Conservation (phyloP, 495 filamentous ascomycete genomes). For the Trichoderma orchidacearum region DNA sequence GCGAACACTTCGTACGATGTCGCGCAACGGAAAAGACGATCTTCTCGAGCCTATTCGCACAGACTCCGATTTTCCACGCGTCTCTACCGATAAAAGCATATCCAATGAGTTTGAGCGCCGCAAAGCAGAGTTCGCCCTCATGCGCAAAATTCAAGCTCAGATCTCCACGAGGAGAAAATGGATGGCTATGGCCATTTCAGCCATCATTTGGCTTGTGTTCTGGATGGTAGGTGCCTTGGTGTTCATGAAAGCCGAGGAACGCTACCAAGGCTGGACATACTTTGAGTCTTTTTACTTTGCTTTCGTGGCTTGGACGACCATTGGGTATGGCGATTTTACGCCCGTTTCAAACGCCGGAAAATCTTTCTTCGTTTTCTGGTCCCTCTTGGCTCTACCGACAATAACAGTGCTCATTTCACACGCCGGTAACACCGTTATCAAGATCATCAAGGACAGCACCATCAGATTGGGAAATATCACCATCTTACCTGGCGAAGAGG, state of each 20-base stretch:
- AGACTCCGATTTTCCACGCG: slow-evolving; percentile 3
- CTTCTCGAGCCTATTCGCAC: slow-evolving; percentile 34
- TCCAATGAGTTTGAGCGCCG: slow-evolving; percentile 45
- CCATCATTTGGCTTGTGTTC: slow-evolving; percentile 49
- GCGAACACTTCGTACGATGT: slow-evolving; percentile 36
- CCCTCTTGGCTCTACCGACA: slow-evolving; percentile 65
- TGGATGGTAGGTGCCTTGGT: slow-evolving; percentile 71
- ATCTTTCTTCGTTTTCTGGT: slow-evolving; percentile 85
- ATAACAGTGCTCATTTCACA: slow-evolving; percentile 77
- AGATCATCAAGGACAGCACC: slow-evolving; percentile 52
- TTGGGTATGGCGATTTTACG: slow-evolving; percentile 72
- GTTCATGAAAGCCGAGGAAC: slow-evolving; percentile 38
- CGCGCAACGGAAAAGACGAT: slow-evolving; percentile 29
- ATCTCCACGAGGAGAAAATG: slow-evolving; percentile 52
- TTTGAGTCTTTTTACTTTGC: slow-evolving; percentile 70
- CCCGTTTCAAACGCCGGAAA: slow-evolving; percentile 59
- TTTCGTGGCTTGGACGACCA: slow-evolving; percentile 66
- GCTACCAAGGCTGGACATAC: slow-evolving; percentile 55
- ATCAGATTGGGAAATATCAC: slow-evolving; percentile 60
- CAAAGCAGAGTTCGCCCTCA: slow-evolving; percentile 65
- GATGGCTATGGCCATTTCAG: slow-evolving; percentile 51
- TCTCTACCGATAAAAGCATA: neutral
- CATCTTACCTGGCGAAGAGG: slow-evolving; percentile 56
- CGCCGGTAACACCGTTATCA: slow-evolving; percentile 68
- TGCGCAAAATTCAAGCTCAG: slow-evolving; percentile 63